Conservation (phyloP, 176 grass and related monocot species). For the Pharus latifolius region DNA sequence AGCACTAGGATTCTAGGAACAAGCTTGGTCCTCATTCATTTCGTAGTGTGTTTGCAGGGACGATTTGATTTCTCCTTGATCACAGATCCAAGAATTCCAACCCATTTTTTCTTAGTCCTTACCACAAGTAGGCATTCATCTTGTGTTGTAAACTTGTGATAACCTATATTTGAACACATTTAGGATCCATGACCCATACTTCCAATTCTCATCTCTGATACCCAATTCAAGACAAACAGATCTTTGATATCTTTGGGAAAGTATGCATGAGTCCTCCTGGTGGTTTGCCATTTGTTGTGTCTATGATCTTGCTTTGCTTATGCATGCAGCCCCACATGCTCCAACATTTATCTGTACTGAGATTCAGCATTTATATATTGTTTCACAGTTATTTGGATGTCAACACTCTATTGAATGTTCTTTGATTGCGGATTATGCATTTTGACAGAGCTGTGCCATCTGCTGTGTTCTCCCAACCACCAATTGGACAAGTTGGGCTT, state of each 20-base stretch:
- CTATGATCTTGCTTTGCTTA: background rate
- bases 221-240: background rate
- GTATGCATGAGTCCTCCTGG: background rate
- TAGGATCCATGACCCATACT: background rate
- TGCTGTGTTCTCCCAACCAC: constrained; percentile 89
- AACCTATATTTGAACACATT: background rate
- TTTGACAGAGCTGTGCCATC: constrained; percentile 67
- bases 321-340: background rate
- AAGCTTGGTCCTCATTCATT: background rate
- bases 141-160: background rate
- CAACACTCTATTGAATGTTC: background rate
- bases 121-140: background rate
- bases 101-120: background rate
- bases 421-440: background rate
- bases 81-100: background rate
- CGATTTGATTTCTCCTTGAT: background rate
- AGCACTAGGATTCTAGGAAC: background rate
- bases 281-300: background rate
- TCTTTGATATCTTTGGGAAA: background rate
- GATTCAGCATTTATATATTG: background rate
- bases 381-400: background rate
- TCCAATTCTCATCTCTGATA: background rate
- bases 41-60: background rate
- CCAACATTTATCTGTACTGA: background rate
- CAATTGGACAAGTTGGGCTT: constrained; percentile 86